Conservation (phyloP, 2,329 filamentous ascomycete genomes). For the Corynespora cassiicola region DNA sequence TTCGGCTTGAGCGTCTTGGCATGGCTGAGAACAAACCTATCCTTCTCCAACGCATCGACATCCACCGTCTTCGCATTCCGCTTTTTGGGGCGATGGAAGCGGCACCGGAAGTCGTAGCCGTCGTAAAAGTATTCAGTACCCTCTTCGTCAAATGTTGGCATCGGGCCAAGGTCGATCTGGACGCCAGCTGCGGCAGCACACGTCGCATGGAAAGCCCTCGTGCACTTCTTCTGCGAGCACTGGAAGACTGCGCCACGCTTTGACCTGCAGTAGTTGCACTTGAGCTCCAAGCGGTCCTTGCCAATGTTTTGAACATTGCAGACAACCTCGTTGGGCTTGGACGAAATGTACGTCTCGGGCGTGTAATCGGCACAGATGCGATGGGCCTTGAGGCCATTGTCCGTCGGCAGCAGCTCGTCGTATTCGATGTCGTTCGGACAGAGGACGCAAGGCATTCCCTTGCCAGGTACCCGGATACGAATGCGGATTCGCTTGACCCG, state of each 20-base stretch:
- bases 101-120: constrained; percentile 91
- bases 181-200: constrained; percentile 93
- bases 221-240: constrained; percentile 93
- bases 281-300: constrained; percentile 86
- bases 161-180: constrained; percentile 84
- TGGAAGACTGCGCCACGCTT: constrained; percentile 97
- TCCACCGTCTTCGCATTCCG: constrained; percentile 81
- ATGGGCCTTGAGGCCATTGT: constrained; percentile 87
- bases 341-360: constrained; percentile 87
- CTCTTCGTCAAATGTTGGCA: constrained; percentile 87
- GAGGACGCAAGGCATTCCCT: constrained; percentile 84
- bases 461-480: constrained; percentile 71
- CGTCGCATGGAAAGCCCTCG: constrained; percentile 90
- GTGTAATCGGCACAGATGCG: constrained; percentile 89
- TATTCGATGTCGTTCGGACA: constrained; percentile 90
- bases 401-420: constrained; percentile 83
- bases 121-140: constrained; percentile 91
- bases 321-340: constrained; percentile 73
- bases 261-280: constrained; percentile 93
- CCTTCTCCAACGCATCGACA: constrained; percentile 72
- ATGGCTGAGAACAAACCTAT: constrained; percentile 70
- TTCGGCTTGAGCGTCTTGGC: constrained; percentile 73
- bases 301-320: constrained; percentile 82
- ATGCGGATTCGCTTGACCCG: constrained; percentile 78
- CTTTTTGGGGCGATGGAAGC: constrained; percentile 89